A percentile compares a stretch with the other conserved stretches of the same genome.
Conservation (phyloP, 2,329 filamentous ascomycete genomes). For the Colletotrichum sp. region DNA sequence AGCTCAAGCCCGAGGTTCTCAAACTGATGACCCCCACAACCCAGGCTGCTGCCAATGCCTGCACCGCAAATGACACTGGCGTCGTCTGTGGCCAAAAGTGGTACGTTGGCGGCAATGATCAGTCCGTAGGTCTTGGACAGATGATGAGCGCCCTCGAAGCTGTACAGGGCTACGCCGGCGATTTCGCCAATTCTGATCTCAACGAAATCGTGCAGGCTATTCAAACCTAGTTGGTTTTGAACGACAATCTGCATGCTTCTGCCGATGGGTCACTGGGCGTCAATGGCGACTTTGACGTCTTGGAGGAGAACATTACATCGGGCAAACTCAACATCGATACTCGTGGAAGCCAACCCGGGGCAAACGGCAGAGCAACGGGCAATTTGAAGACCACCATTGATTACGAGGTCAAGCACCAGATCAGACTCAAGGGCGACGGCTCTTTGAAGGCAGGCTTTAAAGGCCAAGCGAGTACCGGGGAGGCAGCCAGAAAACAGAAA, state of each 20-base stretch:
- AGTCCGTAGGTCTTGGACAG: conserved; percentile 61
- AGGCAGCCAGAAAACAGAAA: too few species aligned
- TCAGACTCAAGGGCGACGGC: background rate
- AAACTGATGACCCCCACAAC: conserved; percentile 56
- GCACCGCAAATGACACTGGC: conserved; percentile 58
- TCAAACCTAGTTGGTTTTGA: background rate
- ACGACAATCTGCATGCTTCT: background rate
- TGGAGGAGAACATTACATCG: background rate
- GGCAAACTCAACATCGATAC: background rate
- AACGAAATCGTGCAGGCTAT: background rate
- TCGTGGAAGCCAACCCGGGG: background rate
- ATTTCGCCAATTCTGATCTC: background rate
- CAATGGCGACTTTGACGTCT: background rate
- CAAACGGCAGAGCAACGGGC: background rate
- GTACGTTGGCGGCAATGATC: conserved; percentile 64
- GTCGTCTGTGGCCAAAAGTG: conserved; percentile 67
- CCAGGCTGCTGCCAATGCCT: conserved; percentile 59
- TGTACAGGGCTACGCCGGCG: conserved; percentile 56
- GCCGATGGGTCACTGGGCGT: background rate
- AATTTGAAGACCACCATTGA: background rate
- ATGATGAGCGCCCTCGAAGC: conserved; percentile 70
- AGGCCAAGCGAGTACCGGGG: background rate
- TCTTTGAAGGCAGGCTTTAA: background rate
- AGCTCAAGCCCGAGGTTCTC: conserved; percentile 52
- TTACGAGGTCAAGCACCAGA: background rate